Conservation (phyloP, 768 basidiomycete species). For the Xerocomus brunneocitrinus region DNA sequence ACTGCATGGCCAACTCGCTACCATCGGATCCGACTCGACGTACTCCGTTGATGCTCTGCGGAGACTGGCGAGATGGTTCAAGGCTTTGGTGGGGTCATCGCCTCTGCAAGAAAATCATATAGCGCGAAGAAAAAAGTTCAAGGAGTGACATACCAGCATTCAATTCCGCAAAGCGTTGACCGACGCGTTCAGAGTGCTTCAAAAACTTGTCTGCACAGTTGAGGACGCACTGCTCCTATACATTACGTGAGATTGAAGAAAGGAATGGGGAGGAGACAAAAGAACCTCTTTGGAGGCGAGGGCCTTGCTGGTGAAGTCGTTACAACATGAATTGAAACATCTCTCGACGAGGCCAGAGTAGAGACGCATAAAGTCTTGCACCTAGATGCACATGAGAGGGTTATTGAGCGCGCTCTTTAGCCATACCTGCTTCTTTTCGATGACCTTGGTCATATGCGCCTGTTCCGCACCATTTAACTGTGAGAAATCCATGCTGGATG, state of each 20-base stretch:
- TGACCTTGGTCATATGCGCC: slow-evolving; percentile 91
- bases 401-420: not conserved
- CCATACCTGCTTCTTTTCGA: slow-evolving; percentile 93
- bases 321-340: slow-evolving; percentile 92
- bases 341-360: slow-evolving; percentile 94
- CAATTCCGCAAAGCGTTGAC: slow-evolving; percentile 85
- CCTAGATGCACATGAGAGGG: slow-evolving; percentile 44
- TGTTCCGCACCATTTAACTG: slow-evolving; percentile 86
- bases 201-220: slow-evolving; percentile 98
- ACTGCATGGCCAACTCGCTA: slow-evolving; percentile 5
- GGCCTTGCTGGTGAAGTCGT: slow-evolving; percentile 95
- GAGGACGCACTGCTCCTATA: slow-evolving; percentile 82
- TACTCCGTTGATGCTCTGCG: not conserved
- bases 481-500: slow-evolving; percentile 78
- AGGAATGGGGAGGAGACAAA: not conserved
- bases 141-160: slow-evolving; percentile 69
- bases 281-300: slow-evolving; percentile 88
- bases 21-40: slow-evolving; percentile 1
- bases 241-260: slow-evolving; percentile 6
- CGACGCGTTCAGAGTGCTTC: slow-evolving; percentile 92
- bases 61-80: slow-evolving; percentile 13
- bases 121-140: not conserved
- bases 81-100: slow-evolving; percentile 29
- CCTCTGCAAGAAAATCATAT: slow-evolving; percentile 21
- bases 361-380: slow-evolving; percentile 97